phyloP scores from a whole-genome alignment of 805 yeast species.

The Peterozyma xylosa region DNA sequence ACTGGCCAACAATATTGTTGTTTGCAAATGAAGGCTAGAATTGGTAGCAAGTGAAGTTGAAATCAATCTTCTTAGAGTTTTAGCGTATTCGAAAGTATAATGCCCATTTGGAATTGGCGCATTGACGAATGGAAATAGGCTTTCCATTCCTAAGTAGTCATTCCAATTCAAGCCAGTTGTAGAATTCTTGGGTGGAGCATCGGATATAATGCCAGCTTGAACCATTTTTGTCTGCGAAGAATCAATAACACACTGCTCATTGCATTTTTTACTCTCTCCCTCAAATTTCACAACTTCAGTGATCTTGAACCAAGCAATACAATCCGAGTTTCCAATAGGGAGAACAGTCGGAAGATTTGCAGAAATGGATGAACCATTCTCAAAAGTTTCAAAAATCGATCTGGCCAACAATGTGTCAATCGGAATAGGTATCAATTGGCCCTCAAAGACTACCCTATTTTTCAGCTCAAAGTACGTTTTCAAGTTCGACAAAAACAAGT shows the following conservation, averaged over 20 bases:
- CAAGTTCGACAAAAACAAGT: constrained; percentile 51
- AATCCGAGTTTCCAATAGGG: constrained; percentile 60
- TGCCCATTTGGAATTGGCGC: background rate
- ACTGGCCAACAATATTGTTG: constrained; percentile 63
- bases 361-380: constrained; percentile 4
- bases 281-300: constrained; percentile 30
- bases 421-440: constrained; percentile 70
- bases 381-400: constrained; percentile 37
- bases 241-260: constrained; percentile 49
- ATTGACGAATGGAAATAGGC: constrained; percentile 19
- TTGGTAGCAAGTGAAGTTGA: constrained; percentile 35
- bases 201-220: constrained; percentile 53
- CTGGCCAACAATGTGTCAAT: constrained; percentile 64
- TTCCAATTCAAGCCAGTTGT: constrained; percentile 31
- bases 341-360: constrained; percentile 26
- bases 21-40: constrained; percentile 33
- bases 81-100: constrained; percentile 37
- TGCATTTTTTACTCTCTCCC: constrained; percentile 19
- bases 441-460: constrained; percentile 50
- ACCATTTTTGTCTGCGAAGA: constrained; percentile 61
- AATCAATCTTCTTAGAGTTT: constrained; percentile 44
- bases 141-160: constrained; percentile 35
- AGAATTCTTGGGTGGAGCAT: constrained; percentile 26
- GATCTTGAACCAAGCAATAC: constrained; percentile 81
- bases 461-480: constrained; percentile 52